Conservation (phyloP, 139 green algal species). For the Asterochloris sp. region DNA sequence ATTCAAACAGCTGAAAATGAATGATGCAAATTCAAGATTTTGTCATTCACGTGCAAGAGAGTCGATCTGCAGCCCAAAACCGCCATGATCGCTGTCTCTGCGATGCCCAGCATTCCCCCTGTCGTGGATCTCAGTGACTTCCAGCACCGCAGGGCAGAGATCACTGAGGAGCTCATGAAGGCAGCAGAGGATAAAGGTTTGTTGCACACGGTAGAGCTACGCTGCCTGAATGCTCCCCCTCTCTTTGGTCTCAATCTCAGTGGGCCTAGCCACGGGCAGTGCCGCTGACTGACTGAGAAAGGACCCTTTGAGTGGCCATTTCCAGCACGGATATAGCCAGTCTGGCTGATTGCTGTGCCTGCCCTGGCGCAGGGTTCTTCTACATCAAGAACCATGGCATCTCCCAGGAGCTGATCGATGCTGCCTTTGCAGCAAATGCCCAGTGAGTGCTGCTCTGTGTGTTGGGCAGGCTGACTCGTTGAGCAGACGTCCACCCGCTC, state of each 20-base stretch:
- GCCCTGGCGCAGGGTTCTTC: background rate
- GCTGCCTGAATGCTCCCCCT: too few species aligned
- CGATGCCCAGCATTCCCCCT: too few species aligned
- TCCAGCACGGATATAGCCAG: background rate
- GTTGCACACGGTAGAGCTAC: too few species aligned
- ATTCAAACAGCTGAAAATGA: too few species aligned
- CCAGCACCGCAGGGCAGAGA: background rate
- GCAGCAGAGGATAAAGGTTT: background rate
- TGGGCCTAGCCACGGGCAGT: too few species aligned
- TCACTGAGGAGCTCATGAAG: background rate
- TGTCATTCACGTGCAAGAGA: too few species aligned
- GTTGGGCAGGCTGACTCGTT: background rate
- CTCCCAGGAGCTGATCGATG: background rate
- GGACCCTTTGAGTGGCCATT: background rate
- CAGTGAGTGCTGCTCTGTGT: background rate
- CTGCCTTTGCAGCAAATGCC: background rate
- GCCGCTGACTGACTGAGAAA: too few species aligned
- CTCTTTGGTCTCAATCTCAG: too few species aligned
- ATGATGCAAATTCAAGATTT: too few species aligned
- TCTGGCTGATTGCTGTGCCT: background rate
- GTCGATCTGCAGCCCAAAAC: too few species aligned
- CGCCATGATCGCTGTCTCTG: too few species aligned
- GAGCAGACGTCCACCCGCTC: background rate
- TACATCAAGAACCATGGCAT: background rate
- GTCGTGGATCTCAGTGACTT: background rate